Evolutionary conservation across 192 early-diverging fungal genomes (phyloP), one percentile per base, ranked within the genome.

Genomic region (Entrophospora sp.): DNA sequence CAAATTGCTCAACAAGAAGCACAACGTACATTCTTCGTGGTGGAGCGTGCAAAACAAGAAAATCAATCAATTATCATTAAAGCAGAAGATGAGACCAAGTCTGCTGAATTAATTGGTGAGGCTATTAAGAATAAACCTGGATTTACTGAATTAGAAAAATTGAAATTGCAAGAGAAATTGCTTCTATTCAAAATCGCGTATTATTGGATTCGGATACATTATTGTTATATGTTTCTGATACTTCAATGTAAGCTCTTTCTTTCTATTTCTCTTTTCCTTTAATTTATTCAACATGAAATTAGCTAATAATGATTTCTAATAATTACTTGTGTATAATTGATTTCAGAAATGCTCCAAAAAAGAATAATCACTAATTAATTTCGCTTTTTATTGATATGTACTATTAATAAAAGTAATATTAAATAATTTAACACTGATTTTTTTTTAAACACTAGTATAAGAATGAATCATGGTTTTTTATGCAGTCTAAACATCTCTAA

Each of bases 1-100:
- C 96, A 98, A 83, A 97, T 98, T 82, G 93, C 96, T 24, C 96
- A 98, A 75, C 96, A 98, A 79, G 94, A 96, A 60, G 96, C 96
- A 10, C 96, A 98, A 79, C 83, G 94, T 31, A 94, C 93, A 37
- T 89, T 91, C 24, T 98, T 89, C 71, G 87, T 95, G 38, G 95
- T 97, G 5, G 96, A 98, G 49, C 85, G 88, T 32, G 94, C 96
- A 9, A 90, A 83, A 71, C 90, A 93, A 79, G 94, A 98, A 79
- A 97, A 98, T 82, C 91, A 96, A 79, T 93, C 92, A 40, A 94
- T 94, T 52, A 96, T 98, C 79, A 92, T 98, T 34, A 78, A 85
- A 61, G 96, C 96, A 31, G 89, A 95, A 72, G 96, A 94, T 83
- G 96, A 98, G 75, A 93, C 96, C 32, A 79, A 85, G 68, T 91